Conservation (phyloP, 139 green algal genomes). For the Micractinium conductrix region DNA sequence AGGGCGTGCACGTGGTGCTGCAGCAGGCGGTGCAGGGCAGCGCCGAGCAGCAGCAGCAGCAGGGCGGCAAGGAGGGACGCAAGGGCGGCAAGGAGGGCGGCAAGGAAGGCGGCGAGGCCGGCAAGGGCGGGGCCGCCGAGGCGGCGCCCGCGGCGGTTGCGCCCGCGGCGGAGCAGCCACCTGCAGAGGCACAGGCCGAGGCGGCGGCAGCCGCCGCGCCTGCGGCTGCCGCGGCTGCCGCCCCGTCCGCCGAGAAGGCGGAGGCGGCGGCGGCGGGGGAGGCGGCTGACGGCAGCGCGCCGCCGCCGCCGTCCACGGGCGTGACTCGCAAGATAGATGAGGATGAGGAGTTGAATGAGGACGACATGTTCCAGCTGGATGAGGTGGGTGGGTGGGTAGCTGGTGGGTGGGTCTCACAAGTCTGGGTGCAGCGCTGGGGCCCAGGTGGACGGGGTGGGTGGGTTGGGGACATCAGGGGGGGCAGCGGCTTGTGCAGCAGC, state of each 20-base stretch:
- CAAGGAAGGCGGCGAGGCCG: neutral
- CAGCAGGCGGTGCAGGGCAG: conserved; percentile 8
- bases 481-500: neutral
- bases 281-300: neutral
- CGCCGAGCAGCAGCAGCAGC: conserved; percentile 7
- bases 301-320: neutral
- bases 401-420: no score
- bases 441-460: neutral
- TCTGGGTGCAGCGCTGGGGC: neutral
- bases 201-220: conserved; percentile 7
- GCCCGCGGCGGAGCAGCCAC: neutral
- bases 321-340: conserved; percentile 22
- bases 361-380: conserved; percentile 76
- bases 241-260: no score
- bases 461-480: neutral
- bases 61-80: neutral
- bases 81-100: neutral
- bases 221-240: neutral
- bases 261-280: neutral
- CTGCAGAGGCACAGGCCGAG: neutral
- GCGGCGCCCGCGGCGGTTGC: neutral
- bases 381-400: conserved; percentile 32
- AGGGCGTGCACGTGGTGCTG: conserved; percentile 32
- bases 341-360: conserved; percentile 58
- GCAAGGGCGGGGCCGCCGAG: neutral